phyloP scores from a whole-genome alignment of 306 rosid species.

The Medicago lupulina region DNA sequence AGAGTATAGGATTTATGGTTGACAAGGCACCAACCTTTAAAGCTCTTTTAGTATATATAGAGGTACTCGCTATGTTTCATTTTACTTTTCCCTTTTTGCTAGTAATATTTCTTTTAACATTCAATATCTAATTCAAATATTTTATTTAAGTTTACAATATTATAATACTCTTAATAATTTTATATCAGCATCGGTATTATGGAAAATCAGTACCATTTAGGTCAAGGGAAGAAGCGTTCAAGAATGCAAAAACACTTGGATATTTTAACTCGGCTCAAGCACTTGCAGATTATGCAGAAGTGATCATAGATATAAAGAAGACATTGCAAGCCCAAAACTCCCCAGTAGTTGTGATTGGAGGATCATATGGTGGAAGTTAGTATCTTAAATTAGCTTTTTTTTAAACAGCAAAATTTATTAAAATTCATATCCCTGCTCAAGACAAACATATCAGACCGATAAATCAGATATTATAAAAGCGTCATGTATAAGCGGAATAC shows the following conservation, averaged over 20 bases:
- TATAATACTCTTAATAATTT: not conserved
- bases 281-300: constrained; percentile 71
- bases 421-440: no score
- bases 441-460: no score
- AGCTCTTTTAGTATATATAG: constrained; percentile 70
- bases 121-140: not conserved
- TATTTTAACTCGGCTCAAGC: constrained; percentile 89
- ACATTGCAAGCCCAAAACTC: constrained; percentile 51
- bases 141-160: not conserved
- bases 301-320: constrained; percentile 61
- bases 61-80: constrained; percentile 41
- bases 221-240: constrained; percentile 67
- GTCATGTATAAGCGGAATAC: no score
- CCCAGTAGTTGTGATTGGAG: constrained; percentile 79
- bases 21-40: constrained; percentile 66
- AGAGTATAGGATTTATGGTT: constrained; percentile 56
- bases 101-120: not conserved
- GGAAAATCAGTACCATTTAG: constrained; percentile 77
- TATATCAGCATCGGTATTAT: constrained; percentile 72
- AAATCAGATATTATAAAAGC: no score
- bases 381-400: constrained; percentile 1
- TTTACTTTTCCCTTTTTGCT: no score
- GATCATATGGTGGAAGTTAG: constrained; percentile 92
- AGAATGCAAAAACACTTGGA: constrained; percentile 62
- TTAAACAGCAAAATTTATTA: no score